Evolutionary conservation across 2,329 filamentous ascomycete species (phyloP), one percentile per base, ranked within the genome.

Genomic region (Helotiales sp.): DNA sequence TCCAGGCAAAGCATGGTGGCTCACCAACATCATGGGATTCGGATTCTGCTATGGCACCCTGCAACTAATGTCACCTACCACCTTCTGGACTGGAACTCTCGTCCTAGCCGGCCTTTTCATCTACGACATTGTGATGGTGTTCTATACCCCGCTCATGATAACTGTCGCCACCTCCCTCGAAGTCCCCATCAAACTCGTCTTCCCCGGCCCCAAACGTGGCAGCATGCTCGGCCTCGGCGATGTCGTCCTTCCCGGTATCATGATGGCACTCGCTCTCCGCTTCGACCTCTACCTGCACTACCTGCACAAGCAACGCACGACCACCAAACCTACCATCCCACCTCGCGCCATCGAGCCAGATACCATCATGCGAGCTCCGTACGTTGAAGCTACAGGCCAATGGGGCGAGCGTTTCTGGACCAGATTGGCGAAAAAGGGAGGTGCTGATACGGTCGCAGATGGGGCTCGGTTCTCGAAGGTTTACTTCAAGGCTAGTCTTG

Each of bases 171-270:
- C 91, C 7, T 91, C 90, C 47, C 83, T 99, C 28, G 95, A 99
- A 72, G 92, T 95, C 0, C 96, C 95, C 0, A 96, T 97, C 78
- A 98, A 97, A 78, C 86, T 99, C 7, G 85, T 96, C 5, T 96
- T 97, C 70, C 78, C 83, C 24, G 81, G 83, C 1, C 89, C 91
- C 1, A 85, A 86, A n/a, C 89, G 90, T 26, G 81, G 83, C 30
- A 87, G 92, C 62, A 97, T 98, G 86, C 88, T 99, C 7, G 95
- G 95, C 0, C 85, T 98, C 0, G 95, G 95, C n/a, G 95, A 99
- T 76, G 92, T 99, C 66, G 92, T 97, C 1, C 84, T 99, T 3
- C 95, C 95, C 0, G 96, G 95, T 8, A 93, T 98, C 75, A 90
- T 97, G 80, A 91, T 98, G 69, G 93, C 88, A 1, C 85, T 97